Conservation (phyloP, 352 stramenopile species). For the Globisporangium emineosum region DNA sequence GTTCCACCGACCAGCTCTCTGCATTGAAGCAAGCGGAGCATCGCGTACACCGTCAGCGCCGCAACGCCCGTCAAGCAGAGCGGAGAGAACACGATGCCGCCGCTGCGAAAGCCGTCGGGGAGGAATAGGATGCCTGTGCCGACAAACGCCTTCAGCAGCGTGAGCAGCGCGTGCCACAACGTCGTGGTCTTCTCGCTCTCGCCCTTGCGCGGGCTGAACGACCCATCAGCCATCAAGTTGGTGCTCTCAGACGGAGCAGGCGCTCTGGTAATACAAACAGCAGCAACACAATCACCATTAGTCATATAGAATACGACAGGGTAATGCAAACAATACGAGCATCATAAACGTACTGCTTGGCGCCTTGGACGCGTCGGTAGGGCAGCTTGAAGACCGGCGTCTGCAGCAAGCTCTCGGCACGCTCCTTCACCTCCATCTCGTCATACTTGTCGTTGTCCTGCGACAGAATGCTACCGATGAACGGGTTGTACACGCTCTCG, state of each 20-base stretch:
- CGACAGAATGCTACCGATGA: slow-evolving; percentile 78
- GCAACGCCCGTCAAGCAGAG: slow-evolving; percentile 62
- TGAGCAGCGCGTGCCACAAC: slow-evolving; percentile 74
- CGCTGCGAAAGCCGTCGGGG: slow-evolving; percentile 68
- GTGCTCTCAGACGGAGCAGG: slow-evolving; percentile 32
- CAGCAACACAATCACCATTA: not conserved
- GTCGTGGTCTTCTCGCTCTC: slow-evolving; percentile 68
- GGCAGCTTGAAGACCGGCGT: slow-evolving; percentile 47
- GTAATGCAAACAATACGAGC: not conserved
- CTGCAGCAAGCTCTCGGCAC: slow-evolving; percentile 60
- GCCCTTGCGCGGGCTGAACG: slow-evolving; percentile 29
- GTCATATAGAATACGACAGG: not conserved
- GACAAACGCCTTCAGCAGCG: slow-evolving; percentile 80
- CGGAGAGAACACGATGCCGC: slow-evolving; percentile 71
- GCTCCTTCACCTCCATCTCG: slow-evolving; percentile 64
- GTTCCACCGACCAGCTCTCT: slow-evolving; percentile 65
- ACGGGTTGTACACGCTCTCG: slow-evolving; percentile 75
- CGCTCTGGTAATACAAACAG: slow-evolving; percentile 16
- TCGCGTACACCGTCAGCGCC: slow-evolving; percentile 66
- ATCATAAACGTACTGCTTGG: slow-evolving; percentile 11
- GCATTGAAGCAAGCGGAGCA: slow-evolving; percentile 75
- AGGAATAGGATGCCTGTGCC: slow-evolving; percentile 79
- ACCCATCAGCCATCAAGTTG: slow-evolving; percentile 23
- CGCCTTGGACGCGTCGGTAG: slow-evolving; percentile 18
- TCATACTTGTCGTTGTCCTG: slow-evolving; percentile 83